Conservation (phyloP, 371 early-diverging fungal genomes). For the Mortierella sp. region DNA sequence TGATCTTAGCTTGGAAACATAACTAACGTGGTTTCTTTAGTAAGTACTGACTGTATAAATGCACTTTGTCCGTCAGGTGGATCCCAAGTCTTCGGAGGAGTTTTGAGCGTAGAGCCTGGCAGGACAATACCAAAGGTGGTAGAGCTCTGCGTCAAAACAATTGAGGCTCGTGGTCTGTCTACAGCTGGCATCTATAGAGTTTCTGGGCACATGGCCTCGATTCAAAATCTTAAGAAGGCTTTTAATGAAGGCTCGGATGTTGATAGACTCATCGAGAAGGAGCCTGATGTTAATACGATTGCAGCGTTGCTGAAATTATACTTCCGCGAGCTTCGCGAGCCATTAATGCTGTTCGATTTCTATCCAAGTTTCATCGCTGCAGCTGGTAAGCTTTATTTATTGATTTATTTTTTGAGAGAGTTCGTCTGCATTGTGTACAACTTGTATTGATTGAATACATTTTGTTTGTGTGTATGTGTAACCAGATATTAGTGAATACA, state of each 20-base stretch:
- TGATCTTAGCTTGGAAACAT: neutral
- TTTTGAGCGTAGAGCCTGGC: slow-evolving; percentile 60
- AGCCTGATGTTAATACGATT: slow-evolving; percentile 82
- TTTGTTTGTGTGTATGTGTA: neutral
- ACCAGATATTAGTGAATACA: slow-evolving; percentile 76
- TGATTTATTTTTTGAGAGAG: neutral
- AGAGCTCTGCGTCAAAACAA: slow-evolving; percentile 72
- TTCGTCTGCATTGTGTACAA: neutral
- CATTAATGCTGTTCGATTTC: slow-evolving; percentile 81
- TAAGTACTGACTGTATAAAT: neutral
- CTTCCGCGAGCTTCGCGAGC: slow-evolving; percentile 84
- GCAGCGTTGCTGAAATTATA: slow-evolving; percentile 85
- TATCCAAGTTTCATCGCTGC: slow-evolving; percentile 85
- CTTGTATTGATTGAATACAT: neutral
- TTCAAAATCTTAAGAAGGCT: slow-evolving; percentile 72
- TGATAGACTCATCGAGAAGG: slow-evolving; percentile 59
- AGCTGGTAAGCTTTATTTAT: slow-evolving; percentile 67
- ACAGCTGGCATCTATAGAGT: slow-evolving; percentile 87
- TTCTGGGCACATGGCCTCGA: slow-evolving; percentile 80
- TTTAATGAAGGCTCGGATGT: slow-evolving; percentile 70
- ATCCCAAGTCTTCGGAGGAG: slow-evolving; percentile 74
- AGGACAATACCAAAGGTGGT: slow-evolving; percentile 74
- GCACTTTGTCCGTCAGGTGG: slow-evolving; percentile 24
- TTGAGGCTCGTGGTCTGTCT: slow-evolving; percentile 70
- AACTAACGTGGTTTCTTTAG: too few species aligned